Percentiles rank a stretch among this genome's conserved stretches.
phyloP scores from a whole-genome alignment of 192 early-diverging fungal genomes.

The Mortierella hygrophila region DNA sequence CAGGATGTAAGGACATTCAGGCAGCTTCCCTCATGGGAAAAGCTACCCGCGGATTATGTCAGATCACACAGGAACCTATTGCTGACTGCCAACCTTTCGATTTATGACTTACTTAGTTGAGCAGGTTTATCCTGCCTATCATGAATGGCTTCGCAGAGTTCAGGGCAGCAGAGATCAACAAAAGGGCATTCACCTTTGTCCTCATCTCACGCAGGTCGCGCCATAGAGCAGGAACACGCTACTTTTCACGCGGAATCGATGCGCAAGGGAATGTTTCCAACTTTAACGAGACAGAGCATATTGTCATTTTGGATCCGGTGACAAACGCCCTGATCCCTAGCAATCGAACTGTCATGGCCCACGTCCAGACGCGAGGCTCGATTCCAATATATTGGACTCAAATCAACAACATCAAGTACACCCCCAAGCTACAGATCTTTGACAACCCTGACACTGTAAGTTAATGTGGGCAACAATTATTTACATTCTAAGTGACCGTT shows the following conservation, averaged over 20 bases:
- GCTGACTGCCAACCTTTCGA: background rate
- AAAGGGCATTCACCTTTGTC: conserved; percentile 76
- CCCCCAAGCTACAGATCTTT: conserved; percentile 86
- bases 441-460: conserved; percentile 74
- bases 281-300: conserved; percentile 96
- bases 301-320: conserved; percentile 71
- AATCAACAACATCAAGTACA: conserved; percentile 91
- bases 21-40: background rate
- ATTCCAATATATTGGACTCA: conserved; percentile 97
- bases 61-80: background rate
- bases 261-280: conserved; percentile 94
- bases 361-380: conserved; percentile 95
- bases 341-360: conserved; percentile 68
- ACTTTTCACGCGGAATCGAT: conserved; percentile 94
- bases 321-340: conserved; percentile 17
- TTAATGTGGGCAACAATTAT: background rate
- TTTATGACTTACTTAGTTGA: conserved; percentile 56
- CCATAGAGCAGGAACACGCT: conserved; percentile 86
- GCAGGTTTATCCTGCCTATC: conserved; percentile 90
- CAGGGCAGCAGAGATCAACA: conserved; percentile 66
- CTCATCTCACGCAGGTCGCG: conserved; percentile 87
- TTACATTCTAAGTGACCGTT: too few relatives aligned
- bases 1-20: conserved; percentile 49
- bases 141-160: conserved; percentile 89
- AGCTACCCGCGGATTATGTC: background rate